These are phyloP conservation scores for Epipyxis sp. DNA, from an alignment of 108 stramenopile genomes.

Conservation along the genomic window DNA sequence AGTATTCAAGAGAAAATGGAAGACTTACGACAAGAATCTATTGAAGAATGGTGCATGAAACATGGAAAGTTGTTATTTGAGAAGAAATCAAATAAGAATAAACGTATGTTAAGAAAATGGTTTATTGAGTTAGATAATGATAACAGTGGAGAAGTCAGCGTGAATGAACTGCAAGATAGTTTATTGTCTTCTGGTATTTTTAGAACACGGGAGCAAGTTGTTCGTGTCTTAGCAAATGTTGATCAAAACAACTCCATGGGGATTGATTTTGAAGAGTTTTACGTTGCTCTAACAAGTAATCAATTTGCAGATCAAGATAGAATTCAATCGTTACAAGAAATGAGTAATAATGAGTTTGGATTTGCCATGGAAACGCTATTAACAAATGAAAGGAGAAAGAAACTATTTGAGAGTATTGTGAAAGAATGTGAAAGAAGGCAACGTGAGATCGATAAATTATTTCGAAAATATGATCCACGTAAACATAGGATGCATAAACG, in stretches of 20 bases:
- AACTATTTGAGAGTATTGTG: neutral
- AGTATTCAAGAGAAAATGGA: slow-evolving; percentile 16
- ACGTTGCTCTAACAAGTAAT: neutral
- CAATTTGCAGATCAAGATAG: neutral
- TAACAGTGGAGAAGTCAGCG: slow-evolving; percentile 15
- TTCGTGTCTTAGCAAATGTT: slow-evolving; percentile 22
- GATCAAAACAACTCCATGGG: slow-evolving; percentile 13
- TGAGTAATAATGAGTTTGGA: neutral
- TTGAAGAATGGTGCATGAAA: neutral
- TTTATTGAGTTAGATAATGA: neutral
- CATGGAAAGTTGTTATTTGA: neutral
- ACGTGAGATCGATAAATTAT: slow-evolving; percentile 4
- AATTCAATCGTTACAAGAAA: neutral
- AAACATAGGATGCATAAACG: neutral
- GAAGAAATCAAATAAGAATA: slow-evolving; percentile 3
- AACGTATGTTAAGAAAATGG: neutral
- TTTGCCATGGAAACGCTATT: neutral
- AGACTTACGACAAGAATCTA: neutral
- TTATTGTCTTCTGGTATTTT: slow-evolving; percentile 12
- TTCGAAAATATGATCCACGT: neutral
- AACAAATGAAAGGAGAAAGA: neutral
- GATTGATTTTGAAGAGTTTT: slow-evolving; percentile 18
- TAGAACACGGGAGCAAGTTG: slow-evolving; percentile 10
- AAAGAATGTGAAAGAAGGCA: neutral
- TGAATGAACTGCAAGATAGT: slow-evolving; percentile 4